Conservation (phyloP, 305 asterid genomes). For the Petunia hybrid region DNA sequence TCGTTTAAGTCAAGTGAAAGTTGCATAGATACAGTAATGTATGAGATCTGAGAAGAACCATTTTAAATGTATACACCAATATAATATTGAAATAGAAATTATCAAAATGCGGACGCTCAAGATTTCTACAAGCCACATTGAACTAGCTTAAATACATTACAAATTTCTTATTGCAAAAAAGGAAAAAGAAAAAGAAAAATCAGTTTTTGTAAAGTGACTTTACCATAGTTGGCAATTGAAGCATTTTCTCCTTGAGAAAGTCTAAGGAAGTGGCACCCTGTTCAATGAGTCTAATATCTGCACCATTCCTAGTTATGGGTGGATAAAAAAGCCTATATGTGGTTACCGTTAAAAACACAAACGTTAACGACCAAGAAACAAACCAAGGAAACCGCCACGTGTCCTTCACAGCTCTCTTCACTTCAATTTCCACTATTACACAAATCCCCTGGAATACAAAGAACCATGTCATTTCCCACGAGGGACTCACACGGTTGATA, state of each 20-base stretch:
- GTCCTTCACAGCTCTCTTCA: conserved; percentile 37
- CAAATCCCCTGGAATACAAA: conserved; percentile 69
- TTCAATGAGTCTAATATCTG: conserved; percentile 52
- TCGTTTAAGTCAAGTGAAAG: too few species aligned
- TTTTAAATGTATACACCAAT: too few species aligned
- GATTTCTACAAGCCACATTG: too few species aligned
- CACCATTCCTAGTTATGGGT: conserved; percentile 61
- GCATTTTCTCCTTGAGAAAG: conserved; percentile 27
- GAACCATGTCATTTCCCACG: conserved; percentile 70
- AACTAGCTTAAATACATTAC: not conserved
- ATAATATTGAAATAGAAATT: too few species aligned
- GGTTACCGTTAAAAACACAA: conserved; percentile 61
- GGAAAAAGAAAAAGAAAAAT: not conserved
- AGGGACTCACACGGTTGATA: conserved; percentile 46
- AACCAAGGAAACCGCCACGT: conserved; percentile 51
- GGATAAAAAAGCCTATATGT: conserved; percentile 74
- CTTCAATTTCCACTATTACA: conserved; percentile 50
- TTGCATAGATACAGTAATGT: too few species aligned
- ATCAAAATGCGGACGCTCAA: too few species aligned
- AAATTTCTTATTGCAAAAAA: not conserved
- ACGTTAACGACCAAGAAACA: conserved; percentile 54
- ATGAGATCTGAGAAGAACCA: too few species aligned
- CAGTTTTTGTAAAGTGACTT: not conserved
- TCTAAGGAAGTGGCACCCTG: conserved; percentile 47
- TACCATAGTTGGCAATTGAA: not conserved